Percentiles rank a stretch among this genome's conserved stretches.
Conservation (phyloP, 805 yeast genomes). For the Yarrowia porcina region DNA sequence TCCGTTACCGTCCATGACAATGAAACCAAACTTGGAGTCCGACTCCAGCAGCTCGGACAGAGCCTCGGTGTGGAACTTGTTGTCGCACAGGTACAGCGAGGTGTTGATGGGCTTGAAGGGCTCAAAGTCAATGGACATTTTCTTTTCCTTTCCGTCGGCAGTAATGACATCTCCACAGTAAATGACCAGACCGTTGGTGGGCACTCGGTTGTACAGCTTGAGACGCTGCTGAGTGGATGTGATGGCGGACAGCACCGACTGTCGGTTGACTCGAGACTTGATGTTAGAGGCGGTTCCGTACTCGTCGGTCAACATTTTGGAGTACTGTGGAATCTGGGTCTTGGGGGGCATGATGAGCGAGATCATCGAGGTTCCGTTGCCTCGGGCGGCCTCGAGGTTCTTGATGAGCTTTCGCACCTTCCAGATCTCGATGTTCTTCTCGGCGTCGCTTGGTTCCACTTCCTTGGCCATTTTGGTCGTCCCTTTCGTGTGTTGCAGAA, state of each 20-base stretch:
- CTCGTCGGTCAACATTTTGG: constrained; percentile 94
- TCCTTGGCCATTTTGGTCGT: constrained; percentile 25
- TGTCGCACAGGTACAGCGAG: constrained; percentile 93
- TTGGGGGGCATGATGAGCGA: constrained; percentile 93
- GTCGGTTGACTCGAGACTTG: constrained; percentile 94
- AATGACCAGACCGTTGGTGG: constrained; percentile 90
- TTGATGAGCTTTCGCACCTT: constrained; percentile 92
- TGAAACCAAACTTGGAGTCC: constrained; percentile 96
- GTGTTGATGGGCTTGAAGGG: constrained; percentile 99
- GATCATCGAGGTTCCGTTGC: constrained; percentile 99
- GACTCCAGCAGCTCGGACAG: constrained; percentile 88
- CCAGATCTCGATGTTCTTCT: constrained; percentile 98
- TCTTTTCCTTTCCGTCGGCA: constrained; percentile 96
- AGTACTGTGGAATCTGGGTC: constrained; percentile 84
- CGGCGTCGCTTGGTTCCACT: constrained; percentile 56
- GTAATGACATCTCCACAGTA: constrained; percentile 99
- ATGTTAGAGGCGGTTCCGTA: constrained; percentile 98
- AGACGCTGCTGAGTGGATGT: constrained; percentile 97
- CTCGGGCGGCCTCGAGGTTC: constrained; percentile 85
- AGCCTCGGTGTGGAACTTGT: constrained; percentile 97
- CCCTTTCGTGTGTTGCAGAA: constrained; percentile 7
- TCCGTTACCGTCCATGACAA: constrained; percentile 99
- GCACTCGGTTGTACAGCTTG: constrained; percentile 83
- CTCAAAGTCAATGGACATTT: constrained; percentile 94
- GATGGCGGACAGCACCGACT: constrained; percentile 92